Percentiles rank a stretch among this genome's conserved stretches.
Conservation (phyloP, 768 basidiomycete species). For the Rhodotorula kratochvilovae region DNA sequence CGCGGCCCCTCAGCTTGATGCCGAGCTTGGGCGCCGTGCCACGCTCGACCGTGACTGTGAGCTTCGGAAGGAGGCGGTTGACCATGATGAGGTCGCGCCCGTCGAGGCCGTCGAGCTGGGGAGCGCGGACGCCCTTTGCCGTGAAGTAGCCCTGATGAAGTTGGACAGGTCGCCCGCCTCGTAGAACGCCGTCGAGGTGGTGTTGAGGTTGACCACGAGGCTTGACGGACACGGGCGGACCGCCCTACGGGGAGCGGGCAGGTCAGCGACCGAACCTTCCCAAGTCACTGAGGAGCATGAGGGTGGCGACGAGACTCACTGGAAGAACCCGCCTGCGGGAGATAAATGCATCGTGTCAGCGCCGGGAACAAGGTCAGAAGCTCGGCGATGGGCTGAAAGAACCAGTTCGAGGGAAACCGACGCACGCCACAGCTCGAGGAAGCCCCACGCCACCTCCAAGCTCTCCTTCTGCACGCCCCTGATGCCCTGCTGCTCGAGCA, state of each 20-base stretch:
- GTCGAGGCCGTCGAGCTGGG: neutral
- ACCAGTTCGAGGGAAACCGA: neutral
- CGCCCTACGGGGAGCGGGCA: neutral
- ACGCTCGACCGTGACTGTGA: neutral
- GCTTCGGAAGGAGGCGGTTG: conserved; percentile 6
- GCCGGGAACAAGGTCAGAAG: neutral
- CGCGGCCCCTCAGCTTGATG: neutral
- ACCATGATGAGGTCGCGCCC: neutral
- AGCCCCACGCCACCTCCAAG: neutral
- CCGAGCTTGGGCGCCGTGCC: neutral
- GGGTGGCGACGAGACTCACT: neutral
- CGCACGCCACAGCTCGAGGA: conserved; percentile 13
- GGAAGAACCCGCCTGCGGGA: conserved; percentile 8
- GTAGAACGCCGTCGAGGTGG: conserved; percentile 15
- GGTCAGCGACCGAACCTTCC: neutral
- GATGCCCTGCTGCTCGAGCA: neutral
- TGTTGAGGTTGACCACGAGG: conserved; percentile 21
- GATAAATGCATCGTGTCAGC: no score
- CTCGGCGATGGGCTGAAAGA: neutral
- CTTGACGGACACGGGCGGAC: conserved; percentile 3
- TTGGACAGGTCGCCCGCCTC: neutral
- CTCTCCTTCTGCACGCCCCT: neutral
- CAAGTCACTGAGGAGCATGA: no score
- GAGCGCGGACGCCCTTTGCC: neutral
- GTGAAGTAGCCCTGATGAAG: neutral